phyloP scores from a whole-genome alignment of 2,329 filamentous ascomycete genomes.

The Thielaviopsis populi region DNA sequence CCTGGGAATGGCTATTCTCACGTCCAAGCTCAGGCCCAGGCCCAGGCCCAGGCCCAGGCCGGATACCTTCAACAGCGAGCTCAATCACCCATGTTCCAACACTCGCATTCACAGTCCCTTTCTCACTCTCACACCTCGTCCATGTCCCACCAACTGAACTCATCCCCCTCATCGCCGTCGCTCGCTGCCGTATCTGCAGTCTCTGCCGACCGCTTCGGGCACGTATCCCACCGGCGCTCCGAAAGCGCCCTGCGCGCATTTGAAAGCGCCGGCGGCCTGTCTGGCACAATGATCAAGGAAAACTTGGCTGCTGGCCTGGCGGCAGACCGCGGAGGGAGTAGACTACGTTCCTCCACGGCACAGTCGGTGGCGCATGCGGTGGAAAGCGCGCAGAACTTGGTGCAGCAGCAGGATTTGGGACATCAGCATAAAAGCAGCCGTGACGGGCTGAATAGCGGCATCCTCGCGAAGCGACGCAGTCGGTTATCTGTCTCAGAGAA shows the following conservation, averaged over 20 bases:
- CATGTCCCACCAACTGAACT: constrained; percentile 25
- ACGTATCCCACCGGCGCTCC: constrained; percentile 9
- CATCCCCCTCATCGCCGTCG: constrained; percentile 28
- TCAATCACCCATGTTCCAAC: constrained; percentile 26
- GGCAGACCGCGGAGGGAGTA: constrained; percentile 8
- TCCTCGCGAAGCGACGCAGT: constrained; percentile 12
- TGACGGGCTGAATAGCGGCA: constrained; percentile 2
- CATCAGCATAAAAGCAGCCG: constrained; percentile 6
- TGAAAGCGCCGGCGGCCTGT: constrained; percentile 2
- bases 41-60: constrained; percentile 5
- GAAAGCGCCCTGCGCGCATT: constrained; percentile 11
- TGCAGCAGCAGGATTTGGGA: not conserved
- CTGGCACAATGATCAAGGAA: not conserved
- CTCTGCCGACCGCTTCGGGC: constrained; percentile 10
- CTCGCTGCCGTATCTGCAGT: constrained; percentile 14
- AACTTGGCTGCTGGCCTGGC: not conserved
- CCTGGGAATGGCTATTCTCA: not conserved
- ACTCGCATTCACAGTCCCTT: constrained; percentile 20
- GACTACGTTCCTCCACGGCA: constrained; percentile 6
- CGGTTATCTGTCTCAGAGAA: constrained; percentile 10
- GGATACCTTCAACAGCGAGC: constrained; percentile 25
- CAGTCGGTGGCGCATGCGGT: not conserved
- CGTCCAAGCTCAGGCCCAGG: not conserved
- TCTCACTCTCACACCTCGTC: not conserved
- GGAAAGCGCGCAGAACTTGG: not conserved